A percentile compares a stretch with the other conserved stretches of the same genome.
Conservation (phyloP, 2,329 filamentous ascomycete genomes). For the Xylaria sp. region DNA sequence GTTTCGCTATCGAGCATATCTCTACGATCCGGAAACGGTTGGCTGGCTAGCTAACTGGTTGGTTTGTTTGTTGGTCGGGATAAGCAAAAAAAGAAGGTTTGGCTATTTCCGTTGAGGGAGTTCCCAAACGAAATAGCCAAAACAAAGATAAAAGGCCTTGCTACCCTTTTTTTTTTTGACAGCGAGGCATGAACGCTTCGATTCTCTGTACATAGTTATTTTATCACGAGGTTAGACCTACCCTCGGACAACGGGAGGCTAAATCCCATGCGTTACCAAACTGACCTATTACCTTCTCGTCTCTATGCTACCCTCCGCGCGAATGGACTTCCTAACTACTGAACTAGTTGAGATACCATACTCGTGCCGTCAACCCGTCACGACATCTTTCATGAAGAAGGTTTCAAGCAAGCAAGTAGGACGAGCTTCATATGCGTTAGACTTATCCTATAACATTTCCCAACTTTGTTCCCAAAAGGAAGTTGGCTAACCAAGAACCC, state of each 20-base stretch:
- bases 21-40: background rate
- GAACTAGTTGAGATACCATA: no score
- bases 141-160: background rate
- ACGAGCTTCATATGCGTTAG: no score
- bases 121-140: background rate
- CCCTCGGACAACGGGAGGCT: background rate
- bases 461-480: no score
- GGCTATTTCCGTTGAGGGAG: background rate
- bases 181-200: background rate
- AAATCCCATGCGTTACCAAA: background rate
- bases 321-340: background rate
- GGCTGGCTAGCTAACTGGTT: background rate
- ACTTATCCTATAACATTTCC: no score
- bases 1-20: no score
- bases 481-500: no score
- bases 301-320: background rate
- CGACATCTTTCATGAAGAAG: no score
- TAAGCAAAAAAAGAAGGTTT: no score
- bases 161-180: background rate
- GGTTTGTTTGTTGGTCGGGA: no score
- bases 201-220: background rate
- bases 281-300: background rate
- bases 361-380: no score
- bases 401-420: no score
- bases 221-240: background rate